Conservation (phyloP, 2,329 filamentous ascomycete species). For the Macrophomina pseudophaseolina region DNA sequence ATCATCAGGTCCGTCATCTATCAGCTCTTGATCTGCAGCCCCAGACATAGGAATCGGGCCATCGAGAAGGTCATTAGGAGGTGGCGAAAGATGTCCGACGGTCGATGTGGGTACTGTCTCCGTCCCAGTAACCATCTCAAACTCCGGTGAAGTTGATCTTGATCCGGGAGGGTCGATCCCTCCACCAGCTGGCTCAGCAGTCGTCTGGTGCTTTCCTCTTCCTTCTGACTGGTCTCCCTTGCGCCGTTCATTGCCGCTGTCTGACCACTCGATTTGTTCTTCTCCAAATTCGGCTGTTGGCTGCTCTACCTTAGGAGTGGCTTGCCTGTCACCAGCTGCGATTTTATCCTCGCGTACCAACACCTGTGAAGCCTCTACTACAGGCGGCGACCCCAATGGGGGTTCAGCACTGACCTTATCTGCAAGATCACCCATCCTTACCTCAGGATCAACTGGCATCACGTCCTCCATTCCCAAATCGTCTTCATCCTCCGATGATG, state of each 20-base stretch:
- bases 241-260: slow-evolving; percentile 49
- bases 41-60: slow-evolving; percentile 39
- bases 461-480: slow-evolving; percentile 42
- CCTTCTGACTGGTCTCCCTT: background rate
- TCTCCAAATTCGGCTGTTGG: background rate
- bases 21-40: slow-evolving; percentile 37
- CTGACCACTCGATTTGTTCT: slow-evolving; percentile 51
- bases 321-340: background rate
- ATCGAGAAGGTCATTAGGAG: slow-evolving; percentile 34
- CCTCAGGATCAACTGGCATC: slow-evolving; percentile 36
- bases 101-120: background rate
- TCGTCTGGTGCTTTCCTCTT: slow-evolving; percentile 2
- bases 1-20: slow-evolving; percentile 32
- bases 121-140: slow-evolving; percentile 53
- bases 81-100: slow-evolving; percentile 29
- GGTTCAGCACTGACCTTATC: slow-evolving; percentile 51
- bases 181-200: slow-evolving; percentile 28
- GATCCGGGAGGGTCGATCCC: slow-evolving; percentile 29
- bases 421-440: slow-evolving; percentile 51
- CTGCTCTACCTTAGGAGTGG: background rate
- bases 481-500: slow-evolving; percentile 64
- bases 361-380: background rate
- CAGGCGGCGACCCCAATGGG: slow-evolving; percentile 32
- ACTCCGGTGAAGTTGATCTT: slow-evolving; percentile 54
- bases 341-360: background rate